Evolutionary conservation across 2,329 filamentous ascomycete species (phyloP).

Genomic region (Penicillium freii): DNA sequence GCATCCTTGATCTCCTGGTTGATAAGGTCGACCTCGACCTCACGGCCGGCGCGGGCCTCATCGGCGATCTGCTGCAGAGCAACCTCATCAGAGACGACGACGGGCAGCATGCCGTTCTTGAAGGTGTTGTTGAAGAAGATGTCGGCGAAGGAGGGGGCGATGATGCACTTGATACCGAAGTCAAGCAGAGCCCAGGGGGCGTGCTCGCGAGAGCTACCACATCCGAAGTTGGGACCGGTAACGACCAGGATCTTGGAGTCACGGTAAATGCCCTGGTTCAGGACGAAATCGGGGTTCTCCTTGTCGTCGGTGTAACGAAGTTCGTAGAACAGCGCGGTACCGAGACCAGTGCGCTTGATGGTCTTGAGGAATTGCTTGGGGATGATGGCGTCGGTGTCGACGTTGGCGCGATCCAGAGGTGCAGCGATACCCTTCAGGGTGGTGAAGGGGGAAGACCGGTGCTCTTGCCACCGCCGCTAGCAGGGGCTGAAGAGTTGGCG

Average conservation of each 20-base stretch:
- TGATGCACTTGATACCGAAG: constrained; percentile 92
- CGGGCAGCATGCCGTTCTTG: constrained; percentile 98
- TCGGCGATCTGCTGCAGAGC: constrained; percentile 68
- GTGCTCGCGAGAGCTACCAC: constrained; percentile 88
- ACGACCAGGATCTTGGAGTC: constrained; percentile 84
- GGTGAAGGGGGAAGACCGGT: constrained; percentile 80
- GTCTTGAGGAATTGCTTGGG: constrained; percentile 99
- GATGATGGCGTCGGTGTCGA: constrained; percentile 99
- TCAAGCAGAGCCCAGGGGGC: constrained; percentile 95
- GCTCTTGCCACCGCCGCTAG: constrained; percentile 38
- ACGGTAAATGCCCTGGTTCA: constrained; percentile 87
- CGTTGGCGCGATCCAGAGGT: constrained; percentile 80
- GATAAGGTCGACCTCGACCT: constrained; percentile 85
- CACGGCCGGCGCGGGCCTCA: constrained; percentile 74
- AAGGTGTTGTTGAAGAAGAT: constrained; percentile 99
- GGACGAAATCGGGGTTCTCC: constrained; percentile 77
- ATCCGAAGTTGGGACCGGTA: constrained; percentile 92
- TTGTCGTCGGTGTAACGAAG: constrained; percentile 75
- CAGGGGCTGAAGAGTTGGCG: constrained; percentile 55
- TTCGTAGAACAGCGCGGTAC: constrained; percentile 79
- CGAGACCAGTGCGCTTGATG: constrained; percentile 94
- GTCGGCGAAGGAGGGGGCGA: constrained; percentile 82
- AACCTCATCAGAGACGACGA: constrained; percentile 67
- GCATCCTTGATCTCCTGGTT: constrained; percentile 79
- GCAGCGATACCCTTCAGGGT: constrained; percentile 83